Percentiles rank a stretch among this genome's conserved stretches.
phyloP scores from a whole-genome alignment of 805 yeast species.

The Myxozyma sirexii region DNA sequence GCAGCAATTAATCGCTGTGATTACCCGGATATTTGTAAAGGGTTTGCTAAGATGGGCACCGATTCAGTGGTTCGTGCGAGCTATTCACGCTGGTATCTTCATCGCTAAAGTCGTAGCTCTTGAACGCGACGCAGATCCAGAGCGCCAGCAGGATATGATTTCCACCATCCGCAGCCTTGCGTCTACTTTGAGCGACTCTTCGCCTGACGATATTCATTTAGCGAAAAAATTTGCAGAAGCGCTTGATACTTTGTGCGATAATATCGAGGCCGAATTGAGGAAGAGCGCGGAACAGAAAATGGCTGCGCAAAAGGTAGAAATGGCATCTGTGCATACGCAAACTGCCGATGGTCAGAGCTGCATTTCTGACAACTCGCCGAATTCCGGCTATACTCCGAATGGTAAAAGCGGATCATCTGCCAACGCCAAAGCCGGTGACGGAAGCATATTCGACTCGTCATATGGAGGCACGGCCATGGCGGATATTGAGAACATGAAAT shows the following conservation, averaged over 20 bases:
- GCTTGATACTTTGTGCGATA: constrained; percentile 20
- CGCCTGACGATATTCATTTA: constrained; percentile 87
- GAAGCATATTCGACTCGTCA: constrained; percentile 5
- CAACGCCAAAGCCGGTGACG: not conserved
- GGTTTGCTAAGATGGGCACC: constrained; percentile 77
- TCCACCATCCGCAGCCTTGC: constrained; percentile 72
- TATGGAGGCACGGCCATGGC: constrained; percentile 15
- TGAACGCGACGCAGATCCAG: constrained; percentile 34
- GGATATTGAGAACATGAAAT: constrained; percentile 21
- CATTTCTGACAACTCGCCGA: not conserved
- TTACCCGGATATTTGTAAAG: constrained; percentile 64
- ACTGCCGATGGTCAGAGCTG: not conserved
- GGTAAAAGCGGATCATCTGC: not conserved
- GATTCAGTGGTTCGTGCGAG: constrained; percentile 85
- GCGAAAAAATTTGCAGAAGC: constrained; percentile 46
- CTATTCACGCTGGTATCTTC: constrained; percentile 86
- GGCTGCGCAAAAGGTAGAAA: not conserved
- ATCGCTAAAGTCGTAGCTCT: constrained; percentile 73
- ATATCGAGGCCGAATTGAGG: constrained; percentile 22
- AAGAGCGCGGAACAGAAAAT: not conserved
- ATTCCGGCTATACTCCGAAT: not conserved
- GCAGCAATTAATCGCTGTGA: constrained; percentile 70
- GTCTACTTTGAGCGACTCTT: constrained; percentile 70
- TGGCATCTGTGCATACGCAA: not conserved
- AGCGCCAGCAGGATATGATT: constrained; percentile 57